A percentile compares a stretch with the other conserved stretches of the same genome.
Evolutionary conservation across 768 basidiomycete species (phyloP).

Genomic region (Leucocoprinus birnbaumii): DNA sequence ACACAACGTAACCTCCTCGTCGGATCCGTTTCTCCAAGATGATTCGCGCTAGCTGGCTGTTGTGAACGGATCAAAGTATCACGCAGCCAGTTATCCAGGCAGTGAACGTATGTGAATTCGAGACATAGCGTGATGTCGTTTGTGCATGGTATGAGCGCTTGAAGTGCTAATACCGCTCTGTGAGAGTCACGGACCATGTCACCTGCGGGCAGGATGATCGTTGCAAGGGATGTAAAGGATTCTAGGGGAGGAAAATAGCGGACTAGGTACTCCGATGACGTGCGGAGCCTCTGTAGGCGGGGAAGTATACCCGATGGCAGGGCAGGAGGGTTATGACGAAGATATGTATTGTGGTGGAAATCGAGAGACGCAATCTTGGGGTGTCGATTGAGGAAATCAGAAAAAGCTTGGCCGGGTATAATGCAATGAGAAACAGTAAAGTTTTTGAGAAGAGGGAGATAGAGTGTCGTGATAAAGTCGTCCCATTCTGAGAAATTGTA

Average conservation of each 20-base stretch:
- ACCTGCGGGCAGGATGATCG: conserved; percentile 8
- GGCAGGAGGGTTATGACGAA: conserved; percentile 7
- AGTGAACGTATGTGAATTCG: conserved; percentile 8
- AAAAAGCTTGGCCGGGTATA: conserved; percentile 5
- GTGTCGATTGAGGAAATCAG: conserved; percentile 8
- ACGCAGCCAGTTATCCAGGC: conserved; percentile 6
- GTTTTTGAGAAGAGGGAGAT: conserved; percentile 1
- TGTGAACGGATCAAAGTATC: conserved; percentile 2
- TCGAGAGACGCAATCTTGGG: conserved; percentile 8
- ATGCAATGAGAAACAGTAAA: conserved; percentile 10
- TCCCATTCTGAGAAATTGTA: conserved; percentile 11
- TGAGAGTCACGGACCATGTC: conserved; percentile 10
- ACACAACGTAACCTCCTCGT: conserved; percentile 1
- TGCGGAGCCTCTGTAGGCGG: not conserved
- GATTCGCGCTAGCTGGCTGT: not conserved
- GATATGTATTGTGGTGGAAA: conserved; percentile 10
- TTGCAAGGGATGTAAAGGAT: not conserved
- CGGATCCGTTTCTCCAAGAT: not conserved
- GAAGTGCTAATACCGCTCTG: conserved; percentile 8
- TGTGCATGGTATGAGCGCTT: conserved; percentile 6
- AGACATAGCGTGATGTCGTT: conserved; percentile 9
- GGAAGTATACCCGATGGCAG: conserved; percentile 3
- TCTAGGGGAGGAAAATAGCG: conserved; percentile 10
- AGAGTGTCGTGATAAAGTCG: not conserved
- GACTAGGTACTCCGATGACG: conserved; percentile 10